phyloP scores from a whole-genome alignment of 2,329 filamentous ascomycete species.

The Cordyceps tenuipes region DNA sequence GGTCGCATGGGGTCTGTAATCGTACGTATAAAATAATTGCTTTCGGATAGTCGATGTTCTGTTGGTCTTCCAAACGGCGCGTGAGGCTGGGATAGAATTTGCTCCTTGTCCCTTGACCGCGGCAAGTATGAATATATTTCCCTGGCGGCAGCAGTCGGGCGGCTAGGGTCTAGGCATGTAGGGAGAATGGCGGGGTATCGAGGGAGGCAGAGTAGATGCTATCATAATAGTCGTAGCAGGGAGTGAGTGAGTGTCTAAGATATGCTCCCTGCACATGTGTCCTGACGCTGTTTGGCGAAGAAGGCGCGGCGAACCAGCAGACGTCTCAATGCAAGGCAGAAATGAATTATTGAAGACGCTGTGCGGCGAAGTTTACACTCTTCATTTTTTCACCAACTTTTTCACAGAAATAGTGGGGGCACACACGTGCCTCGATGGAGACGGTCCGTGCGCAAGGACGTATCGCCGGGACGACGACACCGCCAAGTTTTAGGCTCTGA shows the following conservation, averaged over 20 bases:
- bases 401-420: slow-evolving; percentile 19
- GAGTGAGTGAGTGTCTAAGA: background rate
- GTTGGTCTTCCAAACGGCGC: background rate
- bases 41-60: background rate
- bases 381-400: slow-evolving; percentile 15
- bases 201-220: slow-evolving; percentile 1
- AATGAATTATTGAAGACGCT: background rate
- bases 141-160: slow-evolving; percentile 9
- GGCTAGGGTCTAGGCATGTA: slow-evolving; percentile 12
- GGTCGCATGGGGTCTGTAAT: slow-evolving; percentile 22
- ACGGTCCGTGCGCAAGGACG: slow-evolving; percentile 4
- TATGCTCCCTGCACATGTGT: background rate
- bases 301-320: background rate
- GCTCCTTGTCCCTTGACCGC: background rate
- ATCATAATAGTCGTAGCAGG: slow-evolving; percentile 5
- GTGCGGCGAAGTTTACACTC: background rate
- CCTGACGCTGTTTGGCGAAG: background rate
- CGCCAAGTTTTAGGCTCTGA: background rate
- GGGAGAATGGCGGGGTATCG: background rate
- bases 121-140: slow-evolving; percentile 2
- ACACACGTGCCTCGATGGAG: slow-evolving; percentile 21
- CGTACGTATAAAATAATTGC: background rate
- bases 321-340: background rate
- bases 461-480: background rate
- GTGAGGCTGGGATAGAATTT: background rate